phyloP scores from a whole-genome alignment of 495 filamentous ascomycete species.

The Xylaria bambusicola region DNA sequence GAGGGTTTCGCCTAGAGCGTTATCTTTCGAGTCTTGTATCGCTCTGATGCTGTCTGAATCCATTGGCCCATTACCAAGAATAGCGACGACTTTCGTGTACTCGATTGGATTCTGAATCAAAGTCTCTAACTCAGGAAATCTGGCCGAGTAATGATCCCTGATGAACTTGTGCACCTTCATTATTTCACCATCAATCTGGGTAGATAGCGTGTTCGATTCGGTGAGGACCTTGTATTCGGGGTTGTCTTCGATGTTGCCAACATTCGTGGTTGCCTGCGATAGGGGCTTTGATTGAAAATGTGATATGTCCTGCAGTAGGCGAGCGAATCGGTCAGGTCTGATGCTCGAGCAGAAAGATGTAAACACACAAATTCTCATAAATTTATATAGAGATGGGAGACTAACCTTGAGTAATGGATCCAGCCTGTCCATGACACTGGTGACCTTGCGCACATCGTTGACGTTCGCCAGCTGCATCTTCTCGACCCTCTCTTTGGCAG shows the following conservation, averaged over 20 bases:
- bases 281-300: constrained; percentile 70
- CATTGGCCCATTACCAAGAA: constrained; percentile 90
- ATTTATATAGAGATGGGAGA: constrained; percentile 26
- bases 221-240: constrained; percentile 84
- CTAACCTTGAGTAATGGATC: constrained; percentile 78
- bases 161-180: constrained; percentile 93
- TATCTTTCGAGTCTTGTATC: constrained; percentile 69
- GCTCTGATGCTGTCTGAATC: constrained; percentile 79
- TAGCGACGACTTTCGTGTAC: constrained; percentile 93
- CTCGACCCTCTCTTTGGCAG: constrained; percentile 71
- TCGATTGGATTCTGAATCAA: constrained; percentile 89
- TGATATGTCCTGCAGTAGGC: constrained; percentile 68
- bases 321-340: constrained; percentile 61
- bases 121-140: constrained; percentile 95
- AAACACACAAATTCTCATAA: constrained; percentile 41
- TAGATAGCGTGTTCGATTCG: constrained; percentile 80
- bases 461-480: constrained; percentile 74
- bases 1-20: constrained; percentile 72
- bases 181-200: constrained; percentile 88
- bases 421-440: constrained; percentile 73
- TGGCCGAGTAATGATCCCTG: constrained; percentile 89
- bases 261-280: constrained; percentile 58
- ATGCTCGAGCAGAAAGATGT: constrained; percentile 46
- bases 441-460: constrained; percentile 73
- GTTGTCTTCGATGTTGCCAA: constrained; percentile 80